A percentile compares a stretch with the other conserved stretches of the same genome.
phyloP scores from a whole-genome alignment of 2,329 filamentous ascomycete species.

The Dothistroma pini region DNA sequence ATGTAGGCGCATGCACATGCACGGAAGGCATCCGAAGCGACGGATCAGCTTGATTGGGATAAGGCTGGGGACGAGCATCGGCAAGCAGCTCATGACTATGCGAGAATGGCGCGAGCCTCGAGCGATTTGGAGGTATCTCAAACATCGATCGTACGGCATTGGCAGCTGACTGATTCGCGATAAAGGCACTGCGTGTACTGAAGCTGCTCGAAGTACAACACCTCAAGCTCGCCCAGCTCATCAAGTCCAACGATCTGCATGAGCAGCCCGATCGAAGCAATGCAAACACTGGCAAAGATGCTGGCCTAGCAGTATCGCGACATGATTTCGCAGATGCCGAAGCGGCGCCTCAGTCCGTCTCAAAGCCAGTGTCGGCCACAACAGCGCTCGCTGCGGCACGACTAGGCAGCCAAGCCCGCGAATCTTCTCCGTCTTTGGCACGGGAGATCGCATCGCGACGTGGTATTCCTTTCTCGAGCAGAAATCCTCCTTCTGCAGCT shows the following conservation, averaged over 20 bases:
- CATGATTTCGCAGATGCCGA: constrained; percentile 37
- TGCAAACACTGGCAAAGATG: constrained; percentile 2
- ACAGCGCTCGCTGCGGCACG: constrained; percentile 26
- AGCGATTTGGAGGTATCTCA: constrained; percentile 52
- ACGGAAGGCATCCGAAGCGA: constrained; percentile 73
- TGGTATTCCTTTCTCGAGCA: constrained; percentile 32
- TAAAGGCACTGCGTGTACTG: constrained; percentile 77
- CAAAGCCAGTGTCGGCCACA: constrained; percentile 18
- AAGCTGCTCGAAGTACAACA: constrained; percentile 86
- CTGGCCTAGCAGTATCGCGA: constrained; percentile 42
- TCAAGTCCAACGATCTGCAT: constrained; percentile 58
- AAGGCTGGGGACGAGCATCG: constrained; percentile 86
- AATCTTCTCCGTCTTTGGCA: constrained; percentile 36
- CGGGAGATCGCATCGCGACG: constrained; percentile 38
- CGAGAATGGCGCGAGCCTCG: constrained; percentile 72
- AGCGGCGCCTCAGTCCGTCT: constrained; percentile 11
- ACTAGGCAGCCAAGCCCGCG: constrained; percentile 27
- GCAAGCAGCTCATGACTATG: constrained; percentile 82
- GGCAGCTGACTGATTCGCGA: constrained; percentile 39
- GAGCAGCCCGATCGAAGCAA: constrained; percentile 2
- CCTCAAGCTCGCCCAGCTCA: constrained; percentile 72
- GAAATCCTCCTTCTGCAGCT: constrained; percentile 26
- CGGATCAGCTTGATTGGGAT: constrained; percentile 64
- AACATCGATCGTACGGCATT: not conserved
- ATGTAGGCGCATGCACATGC: constrained; percentile 81